Evolutionary conservation across 176 grass and related monocot species (phyloP).

Genomic region (Saccharum officinarum): DNA sequence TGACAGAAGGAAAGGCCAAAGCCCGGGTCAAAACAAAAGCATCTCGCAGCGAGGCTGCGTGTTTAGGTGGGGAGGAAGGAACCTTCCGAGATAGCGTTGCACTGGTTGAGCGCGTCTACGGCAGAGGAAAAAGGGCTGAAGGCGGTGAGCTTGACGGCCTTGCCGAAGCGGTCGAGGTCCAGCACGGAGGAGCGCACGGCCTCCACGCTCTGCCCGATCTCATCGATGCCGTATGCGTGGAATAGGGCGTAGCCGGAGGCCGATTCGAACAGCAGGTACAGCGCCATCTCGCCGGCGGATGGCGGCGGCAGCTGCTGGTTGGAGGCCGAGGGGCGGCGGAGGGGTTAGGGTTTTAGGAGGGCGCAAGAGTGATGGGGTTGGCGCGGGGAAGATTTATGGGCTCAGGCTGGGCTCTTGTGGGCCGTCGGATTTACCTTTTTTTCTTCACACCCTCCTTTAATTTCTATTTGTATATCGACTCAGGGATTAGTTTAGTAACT

Average conservation of each 20-base stretch:
- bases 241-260: slow-evolving; percentile 77
- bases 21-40: background rate
- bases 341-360: slow-evolving; percentile 49
- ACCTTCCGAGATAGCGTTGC: slow-evolving; percentile 91
- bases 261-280: slow-evolving; percentile 84
- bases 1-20: slow-evolving; percentile 2
- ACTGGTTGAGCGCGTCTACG: slow-evolving; percentile 79
- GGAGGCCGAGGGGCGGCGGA: background rate
- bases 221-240: slow-evolving; percentile 76
- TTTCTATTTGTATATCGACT: background rate
- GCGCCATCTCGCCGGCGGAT: slow-evolving; percentile 51
- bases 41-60: background rate
- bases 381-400: slow-evolving; percentile 24
- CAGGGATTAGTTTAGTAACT: background rate
- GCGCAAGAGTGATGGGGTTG: background rate
- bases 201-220: slow-evolving; percentile 79
- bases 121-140: slow-evolving; percentile 87
- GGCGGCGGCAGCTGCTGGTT: background rate
- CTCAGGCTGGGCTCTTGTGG: background rate
- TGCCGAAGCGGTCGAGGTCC: slow-evolving; percentile 80
- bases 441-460: background rate
- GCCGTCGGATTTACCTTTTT: slow-evolving; percentile 16
- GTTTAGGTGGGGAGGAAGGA: background rate
- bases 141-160: slow-evolving; percentile 82
- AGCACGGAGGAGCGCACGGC: slow-evolving; percentile 69